Percentiles rank a stretch among this genome's conserved stretches.
These are phyloP conservation scores for Salpingoeca rosetta DNA, from an alignment of 78 protist species.

Conservation along the genomic window DNA sequence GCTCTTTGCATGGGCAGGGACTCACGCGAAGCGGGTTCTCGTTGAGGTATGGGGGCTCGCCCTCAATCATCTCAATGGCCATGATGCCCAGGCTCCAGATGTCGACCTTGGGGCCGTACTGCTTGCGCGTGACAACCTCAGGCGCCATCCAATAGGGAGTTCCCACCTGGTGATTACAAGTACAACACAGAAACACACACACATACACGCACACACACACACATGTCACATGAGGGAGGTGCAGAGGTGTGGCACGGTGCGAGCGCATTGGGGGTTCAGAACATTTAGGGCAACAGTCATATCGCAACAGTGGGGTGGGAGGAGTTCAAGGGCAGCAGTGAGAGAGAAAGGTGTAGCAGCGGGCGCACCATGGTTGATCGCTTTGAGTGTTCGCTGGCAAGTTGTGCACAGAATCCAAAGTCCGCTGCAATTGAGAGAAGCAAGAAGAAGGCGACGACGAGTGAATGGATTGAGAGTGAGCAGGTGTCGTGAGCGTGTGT, in stretches of 20 bases:
- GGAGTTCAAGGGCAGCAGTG: no score
- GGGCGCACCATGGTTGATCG: conserved; percentile 59
- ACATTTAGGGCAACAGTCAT: no score
- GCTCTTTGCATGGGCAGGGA: no score
- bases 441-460: background rate
- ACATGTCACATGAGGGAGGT: no score
- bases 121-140: conserved; percentile 67
- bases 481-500: no score
- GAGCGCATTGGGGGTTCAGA: no score
- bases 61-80: conserved; percentile 76
- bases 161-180: conserved; percentile 12
- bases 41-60: conserved; percentile 86
- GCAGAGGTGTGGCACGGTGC: no score
- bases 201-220: no score
- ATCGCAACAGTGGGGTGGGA: background rate
- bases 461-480: no score
- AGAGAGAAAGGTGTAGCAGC: conserved; percentile 27
- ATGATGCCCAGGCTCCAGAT: conserved; percentile 83
- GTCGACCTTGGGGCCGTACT: conserved; percentile 76
- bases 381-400: conserved; percentile 31
- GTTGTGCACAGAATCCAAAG: conserved; percentile 67
- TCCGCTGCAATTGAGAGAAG: conserved; percentile 31
- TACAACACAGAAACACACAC: no score
- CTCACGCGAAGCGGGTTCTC: conserved; percentile 65
- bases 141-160: conserved; percentile 71